Conservation (phyloP, 495 filamentous ascomycete species). For the Podospora bellae-mahoneyi region DNA sequence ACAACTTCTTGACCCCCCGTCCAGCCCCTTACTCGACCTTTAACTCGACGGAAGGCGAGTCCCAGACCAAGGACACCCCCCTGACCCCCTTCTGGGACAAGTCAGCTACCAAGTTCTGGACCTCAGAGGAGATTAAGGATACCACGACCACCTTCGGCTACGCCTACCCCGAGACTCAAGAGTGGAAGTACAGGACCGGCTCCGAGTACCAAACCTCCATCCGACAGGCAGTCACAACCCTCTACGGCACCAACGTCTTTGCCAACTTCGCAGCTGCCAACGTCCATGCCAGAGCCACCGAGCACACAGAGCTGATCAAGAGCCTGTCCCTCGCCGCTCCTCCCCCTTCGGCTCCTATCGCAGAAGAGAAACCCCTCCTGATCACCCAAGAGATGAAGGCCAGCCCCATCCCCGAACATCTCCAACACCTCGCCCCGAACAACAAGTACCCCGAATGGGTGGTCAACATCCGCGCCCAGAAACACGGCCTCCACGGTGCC, state of each 20-base stretch:
- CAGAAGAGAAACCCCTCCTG: background rate
- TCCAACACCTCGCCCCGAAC: conserved; percentile 31
- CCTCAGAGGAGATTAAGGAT: conserved; percentile 38
- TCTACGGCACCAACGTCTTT: conserved; percentile 32
- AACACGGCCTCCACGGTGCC: conserved; percentile 39
- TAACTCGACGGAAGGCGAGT: conserved; percentile 40
- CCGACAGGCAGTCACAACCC: conserved; percentile 15
- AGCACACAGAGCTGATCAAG: conserved; percentile 1
- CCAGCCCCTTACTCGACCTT: conserved; percentile 51
- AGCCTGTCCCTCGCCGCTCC: background rate
- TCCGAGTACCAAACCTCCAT: conserved; percentile 21
- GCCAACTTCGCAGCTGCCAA: conserved; percentile 22
- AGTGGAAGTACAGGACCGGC: conserved; percentile 21
- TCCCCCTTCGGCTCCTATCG: background rate
- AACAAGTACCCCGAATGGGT: conserved; percentile 45
- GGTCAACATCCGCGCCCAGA: conserved; percentile 40
- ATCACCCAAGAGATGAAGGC: background rate
- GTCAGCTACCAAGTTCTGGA: conserved; percentile 44
- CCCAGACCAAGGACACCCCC: conserved; percentile 36
- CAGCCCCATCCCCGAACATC: conserved; percentile 23
- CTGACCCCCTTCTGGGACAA: conserved; percentile 47
- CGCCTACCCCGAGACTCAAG: conserved; percentile 56
- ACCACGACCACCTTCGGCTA: conserved; percentile 48
- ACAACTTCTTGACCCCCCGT: conserved; percentile 51
- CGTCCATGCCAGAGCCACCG: conserved; percentile 15